Evolutionary conservation across 331 rosid genomes (phyloP), one percentile per base, ranked within the genome.

Genomic region (Pyracantha coccinea): DNA sequence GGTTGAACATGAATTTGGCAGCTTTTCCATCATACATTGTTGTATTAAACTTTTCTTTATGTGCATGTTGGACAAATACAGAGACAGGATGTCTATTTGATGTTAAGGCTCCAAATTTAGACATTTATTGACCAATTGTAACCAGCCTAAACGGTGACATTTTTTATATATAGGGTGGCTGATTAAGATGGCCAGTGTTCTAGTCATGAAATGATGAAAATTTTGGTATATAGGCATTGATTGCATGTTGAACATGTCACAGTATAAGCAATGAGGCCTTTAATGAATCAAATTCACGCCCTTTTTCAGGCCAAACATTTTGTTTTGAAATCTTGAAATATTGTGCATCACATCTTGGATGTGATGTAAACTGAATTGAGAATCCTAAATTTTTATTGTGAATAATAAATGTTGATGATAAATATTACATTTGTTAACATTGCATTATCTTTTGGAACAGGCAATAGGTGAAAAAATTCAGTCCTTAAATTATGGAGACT

Each of bases 401-500:
- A 9, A 7, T 72, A 9, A 15, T n/a, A 7, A 71, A 68, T 75
- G 28, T 68, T 33, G 29, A 62, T 38, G 47, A 61, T 67, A 61
- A 4, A 2, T 77, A 1, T 23, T 52, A 68, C 69, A 73, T 66
- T 50, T 13, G 8, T 15, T 79, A 44, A 81, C 61, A 17, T 65
- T 31, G 9, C 38, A n/a, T 78, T 60, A 38, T 75, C 82, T 27
- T 78, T 76, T 77, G 4, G 77, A 73, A 79, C 97, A 94, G 99
- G 97, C 87, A 78, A 94, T 94, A 85, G 90, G 90, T 82, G 89
- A 90, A 17, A 90, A 86, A 80, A 90, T 94, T 58, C 71, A 85
- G 76, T 90, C 97, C 80, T 79, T 94, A 83, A 89, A 89, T 55
- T 92, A 87, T 82, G 97, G 90, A 79, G 96, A 94, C 69, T 88